Percentiles rank a stretch among this genome's conserved stretches.
Evolutionary conservation across 2,329 filamentous ascomycete species (phyloP).

Genomic region (Fusarium chuoi): DNA sequence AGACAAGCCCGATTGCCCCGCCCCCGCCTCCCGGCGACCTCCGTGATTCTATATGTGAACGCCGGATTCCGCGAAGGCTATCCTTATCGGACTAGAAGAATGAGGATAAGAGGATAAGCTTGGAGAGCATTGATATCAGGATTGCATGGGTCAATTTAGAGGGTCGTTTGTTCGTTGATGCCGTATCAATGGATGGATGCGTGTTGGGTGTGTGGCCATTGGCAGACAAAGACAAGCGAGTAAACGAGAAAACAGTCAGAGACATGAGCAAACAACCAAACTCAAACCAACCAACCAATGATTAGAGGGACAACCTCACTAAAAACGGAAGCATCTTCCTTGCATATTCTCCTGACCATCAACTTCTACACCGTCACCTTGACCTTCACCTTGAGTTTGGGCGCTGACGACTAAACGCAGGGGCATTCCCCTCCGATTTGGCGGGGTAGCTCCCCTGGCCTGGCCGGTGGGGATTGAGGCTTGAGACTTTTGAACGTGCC

Average conservation of each 20-base stretch:
- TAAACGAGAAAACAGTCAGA: neutral
- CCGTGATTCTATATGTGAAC: constrained; percentile 26
- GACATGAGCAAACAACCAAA: neutral
- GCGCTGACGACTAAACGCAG: constrained; percentile 32
- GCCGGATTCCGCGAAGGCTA: constrained; percentile 25
- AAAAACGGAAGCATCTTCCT: neutral
- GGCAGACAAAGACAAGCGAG: neutral
- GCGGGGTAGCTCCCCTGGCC: constrained; percentile 43
- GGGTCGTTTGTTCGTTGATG: neutral
- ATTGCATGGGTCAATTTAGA: neutral
- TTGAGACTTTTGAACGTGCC: constrained; percentile 31
- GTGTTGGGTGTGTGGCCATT: neutral
- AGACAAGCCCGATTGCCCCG: constrained; percentile 27
- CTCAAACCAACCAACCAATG: neutral
- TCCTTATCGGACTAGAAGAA: constrained; percentile 18
- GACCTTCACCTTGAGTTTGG: constrained; percentile 1
- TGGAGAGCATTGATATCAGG: neutral
- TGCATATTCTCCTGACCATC: neutral
- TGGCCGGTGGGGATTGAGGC: constrained; percentile 38
- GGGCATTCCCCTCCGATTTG: constrained; percentile 37
- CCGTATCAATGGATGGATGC: neutral
- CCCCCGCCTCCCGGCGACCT: constrained; percentile 44
- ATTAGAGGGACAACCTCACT: neutral
- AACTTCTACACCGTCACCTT: neutral
- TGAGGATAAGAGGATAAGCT: neutral